Percentiles rank a stretch among this genome's conserved stretches.
These are phyloP conservation scores for Alternaria metachromatica DNA, from an alignment of 2,329 filamentous ascomycete genomes.

Conservation along the genomic window DNA sequence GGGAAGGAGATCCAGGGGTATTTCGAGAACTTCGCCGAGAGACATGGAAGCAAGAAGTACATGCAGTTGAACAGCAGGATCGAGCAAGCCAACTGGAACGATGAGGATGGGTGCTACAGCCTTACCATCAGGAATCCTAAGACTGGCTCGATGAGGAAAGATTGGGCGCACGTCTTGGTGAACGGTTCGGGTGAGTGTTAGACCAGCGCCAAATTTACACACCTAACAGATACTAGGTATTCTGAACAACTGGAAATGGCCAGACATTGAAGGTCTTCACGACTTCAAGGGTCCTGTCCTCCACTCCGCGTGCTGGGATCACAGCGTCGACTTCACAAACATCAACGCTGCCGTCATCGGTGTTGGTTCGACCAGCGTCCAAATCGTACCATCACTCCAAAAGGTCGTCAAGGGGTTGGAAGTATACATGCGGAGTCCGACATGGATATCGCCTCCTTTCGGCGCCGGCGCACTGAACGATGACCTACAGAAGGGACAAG, in stretches of 20 bases:
- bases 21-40: constrained; percentile 60
- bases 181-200: constrained; percentile 50
- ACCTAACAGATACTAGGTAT: constrained; percentile 50
- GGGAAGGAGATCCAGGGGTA: constrained; percentile 59
- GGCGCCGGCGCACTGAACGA: constrained; percentile 44
- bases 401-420: constrained; percentile 45
- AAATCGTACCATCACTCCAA: constrained; percentile 49
- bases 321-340: constrained; percentile 44
- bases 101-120: constrained; percentile 49
- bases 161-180: constrained; percentile 51
- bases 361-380: constrained; percentile 42
- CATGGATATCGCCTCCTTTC: constrained; percentile 51
- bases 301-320: constrained; percentile 54
- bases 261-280: constrained; percentile 51
- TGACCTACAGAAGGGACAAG: constrained; percentile 44
- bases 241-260: constrained; percentile 55
- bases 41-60: constrained; percentile 61
- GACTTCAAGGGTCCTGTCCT: constrained; percentile 54
- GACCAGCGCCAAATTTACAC: constrained; percentile 18
- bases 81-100: constrained; percentile 54
- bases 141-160: constrained; percentile 41
- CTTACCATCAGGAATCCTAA: constrained; percentile 46
- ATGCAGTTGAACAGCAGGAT: constrained; percentile 57
- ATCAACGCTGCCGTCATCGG: constrained; percentile 44
- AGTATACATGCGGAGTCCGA: constrained; percentile 49